Percentiles rank a stretch among this genome's conserved stretches.
These are phyloP conservation scores for Aechmea fasciata DNA, from an alignment of 176 grass and related monocot species.

Conservation along the genomic window DNA sequence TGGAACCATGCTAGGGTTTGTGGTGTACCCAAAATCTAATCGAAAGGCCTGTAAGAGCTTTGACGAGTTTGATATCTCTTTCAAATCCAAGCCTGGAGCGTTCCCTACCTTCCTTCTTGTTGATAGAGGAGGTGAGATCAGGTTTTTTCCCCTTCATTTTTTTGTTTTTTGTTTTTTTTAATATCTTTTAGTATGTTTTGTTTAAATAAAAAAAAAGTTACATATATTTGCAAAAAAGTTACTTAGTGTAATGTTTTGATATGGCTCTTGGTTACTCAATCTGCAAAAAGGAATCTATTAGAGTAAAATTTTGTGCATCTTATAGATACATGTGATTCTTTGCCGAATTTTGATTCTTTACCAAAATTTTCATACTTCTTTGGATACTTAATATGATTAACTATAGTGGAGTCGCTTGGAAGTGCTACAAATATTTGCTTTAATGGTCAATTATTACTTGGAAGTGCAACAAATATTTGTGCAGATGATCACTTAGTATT, in stretches of 20 bases:
- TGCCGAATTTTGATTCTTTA: too few relatives aligned
- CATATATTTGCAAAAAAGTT: too few relatives aligned
- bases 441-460: too few relatives aligned
- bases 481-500: too few relatives aligned
- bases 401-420: too few relatives aligned
- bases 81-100: conserved; percentile 62
- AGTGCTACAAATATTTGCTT: too few relatives aligned
- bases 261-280: too few relatives aligned
- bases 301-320: not conserved
- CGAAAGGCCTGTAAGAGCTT: conserved; percentile 74
- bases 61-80: conserved; percentile 76
- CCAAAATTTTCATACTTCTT: too few relatives aligned
- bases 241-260: too few relatives aligned
- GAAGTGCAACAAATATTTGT: too few relatives aligned
- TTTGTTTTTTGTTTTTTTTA: not conserved
- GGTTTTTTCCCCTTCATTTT: not conserved
- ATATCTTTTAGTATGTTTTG: not conserved
- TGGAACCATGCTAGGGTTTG: conserved; percentile 82
- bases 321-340: not conserved
- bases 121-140: conserved; percentile 70
- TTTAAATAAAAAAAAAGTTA: not conserved
- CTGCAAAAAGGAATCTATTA: too few relatives aligned
- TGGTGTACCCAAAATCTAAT: conserved; percentile 78
- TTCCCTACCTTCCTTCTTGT: conserved; percentile 82
- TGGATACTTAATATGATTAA: too few relatives aligned